Conservation (phyloP, 352 stramenopile species). For the Globisporangium cylindrosporum region DNA sequence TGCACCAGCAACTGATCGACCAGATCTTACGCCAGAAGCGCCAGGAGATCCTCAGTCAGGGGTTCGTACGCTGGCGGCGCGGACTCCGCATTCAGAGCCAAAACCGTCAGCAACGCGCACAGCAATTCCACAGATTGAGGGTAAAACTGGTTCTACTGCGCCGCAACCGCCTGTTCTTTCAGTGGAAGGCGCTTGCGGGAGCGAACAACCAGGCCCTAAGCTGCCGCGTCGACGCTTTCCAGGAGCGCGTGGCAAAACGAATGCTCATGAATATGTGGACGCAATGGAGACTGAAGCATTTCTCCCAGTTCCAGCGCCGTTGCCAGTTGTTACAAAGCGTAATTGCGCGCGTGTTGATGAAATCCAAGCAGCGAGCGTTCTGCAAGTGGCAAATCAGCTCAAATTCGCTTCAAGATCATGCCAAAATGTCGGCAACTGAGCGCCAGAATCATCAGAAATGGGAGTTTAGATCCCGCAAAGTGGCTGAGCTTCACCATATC, state of each 20-base stretch:
- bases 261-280: conserved; percentile 25
- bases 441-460: not conserved
- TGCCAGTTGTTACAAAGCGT: conserved; percentile 4
- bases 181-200: conserved; percentile 29
- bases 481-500: conserved; percentile 5
- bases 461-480: not conserved
- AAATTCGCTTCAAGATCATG: not conserved
- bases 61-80: conserved; percentile 50
- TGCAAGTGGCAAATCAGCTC: conserved; percentile 3
- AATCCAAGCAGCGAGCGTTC: not conserved
- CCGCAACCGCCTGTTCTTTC: conserved; percentile 33
- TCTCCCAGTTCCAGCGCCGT: not conserved
- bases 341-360: not conserved
- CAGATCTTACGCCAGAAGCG: conserved; percentile 40
- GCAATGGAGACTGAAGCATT: conserved; percentile 20
- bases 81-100: conserved; percentile 54
- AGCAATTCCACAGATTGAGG: conserved; percentile 24
- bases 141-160: conserved; percentile 25
- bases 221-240: conserved; percentile 50
- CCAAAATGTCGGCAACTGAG: not conserved
- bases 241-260: conserved; percentile 24
- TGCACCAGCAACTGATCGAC: conserved; percentile 66
- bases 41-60: conserved; percentile 36
- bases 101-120: conserved; percentile 27
- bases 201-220: conserved; percentile 30